Conservation (phyloP, 148 eudicot species). For the Nepenthes gracilis region DNA sequence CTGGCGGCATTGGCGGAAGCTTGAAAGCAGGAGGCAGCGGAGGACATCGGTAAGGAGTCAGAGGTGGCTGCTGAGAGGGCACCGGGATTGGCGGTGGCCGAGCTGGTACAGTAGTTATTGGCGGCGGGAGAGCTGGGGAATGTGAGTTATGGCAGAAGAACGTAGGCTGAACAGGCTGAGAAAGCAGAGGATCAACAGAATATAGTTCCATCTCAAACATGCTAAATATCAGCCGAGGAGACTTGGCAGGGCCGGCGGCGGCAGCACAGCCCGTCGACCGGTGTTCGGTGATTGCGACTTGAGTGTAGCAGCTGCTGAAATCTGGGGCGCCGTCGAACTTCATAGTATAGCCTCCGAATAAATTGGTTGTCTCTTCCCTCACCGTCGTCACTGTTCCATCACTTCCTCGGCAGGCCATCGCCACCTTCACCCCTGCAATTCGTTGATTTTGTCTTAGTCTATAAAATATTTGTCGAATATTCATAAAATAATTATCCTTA, state of each 20-base stretch:
- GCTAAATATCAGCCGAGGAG: conserved; percentile 37
- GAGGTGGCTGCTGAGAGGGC: neutral
- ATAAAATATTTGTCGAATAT: too few relatives aligned
- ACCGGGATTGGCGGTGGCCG: conserved; percentile 12
- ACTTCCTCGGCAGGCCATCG: conserved; percentile 49
- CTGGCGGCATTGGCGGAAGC: conserved; percentile 42
- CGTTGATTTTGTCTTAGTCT: too few relatives aligned
- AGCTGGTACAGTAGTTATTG: conserved; percentile 10
- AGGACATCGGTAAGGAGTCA: neutral
- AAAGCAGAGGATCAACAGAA: conserved; percentile 52
- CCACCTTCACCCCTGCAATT: conserved; percentile 46
- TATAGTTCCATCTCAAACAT: conserved; percentile 63
- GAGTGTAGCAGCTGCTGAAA: conserved; percentile 37
- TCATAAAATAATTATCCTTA: too few relatives aligned
- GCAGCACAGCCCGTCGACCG: conserved; percentile 36
- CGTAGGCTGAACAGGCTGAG: conserved; percentile 74
- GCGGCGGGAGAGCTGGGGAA: conserved; percentile 6
- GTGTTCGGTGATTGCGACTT: conserved; percentile 24
- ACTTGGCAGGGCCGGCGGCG: conserved; percentile 46
- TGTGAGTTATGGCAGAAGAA: conserved; percentile 39
- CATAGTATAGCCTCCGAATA: conserved; percentile 54
- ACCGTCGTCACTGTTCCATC: conserved; percentile 26
- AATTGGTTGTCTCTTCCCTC: conserved; percentile 55
- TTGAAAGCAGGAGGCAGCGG: conserved; percentile 14
- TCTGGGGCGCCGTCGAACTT: conserved; percentile 64